These are phyloP conservation scores for Kodamaea sp. DNA, from an alignment of 1,139 yeast genomes.

Conservation along the genomic window DNA sequence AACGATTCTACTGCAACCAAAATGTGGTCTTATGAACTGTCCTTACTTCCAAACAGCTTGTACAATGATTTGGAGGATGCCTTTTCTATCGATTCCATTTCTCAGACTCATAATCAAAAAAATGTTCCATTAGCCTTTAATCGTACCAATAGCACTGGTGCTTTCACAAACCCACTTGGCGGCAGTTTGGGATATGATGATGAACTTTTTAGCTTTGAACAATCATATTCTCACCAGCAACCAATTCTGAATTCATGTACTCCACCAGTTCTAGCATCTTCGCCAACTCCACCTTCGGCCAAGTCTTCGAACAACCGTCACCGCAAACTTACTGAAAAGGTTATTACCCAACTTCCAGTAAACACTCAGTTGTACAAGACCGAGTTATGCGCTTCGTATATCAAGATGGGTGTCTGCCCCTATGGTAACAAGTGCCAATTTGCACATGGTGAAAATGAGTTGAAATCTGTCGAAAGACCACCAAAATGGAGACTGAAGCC, in stretches of 20 bases:
- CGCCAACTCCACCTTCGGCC: conserved; percentile 3
- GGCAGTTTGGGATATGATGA: conserved; percentile 11
- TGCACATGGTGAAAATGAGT: conserved; percentile 83
- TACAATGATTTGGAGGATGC: conserved; percentile 9
- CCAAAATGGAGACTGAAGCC: conserved; percentile 90
- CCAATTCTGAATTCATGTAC: too few species aligned
- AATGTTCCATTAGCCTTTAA: not conserved
- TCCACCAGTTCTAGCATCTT: conserved; percentile 1
- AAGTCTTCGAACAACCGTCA: conserved; percentile 6
- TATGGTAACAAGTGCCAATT: conserved; percentile 91
- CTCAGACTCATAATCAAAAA: not conserved
- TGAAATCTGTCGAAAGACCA: conserved; percentile 70
- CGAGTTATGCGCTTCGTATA: conserved; percentile 79
- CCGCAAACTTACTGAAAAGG: conserved; percentile 8
- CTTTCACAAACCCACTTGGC: not conserved
- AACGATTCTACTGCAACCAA: too few species aligned
- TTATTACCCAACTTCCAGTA: conserved; percentile 30
- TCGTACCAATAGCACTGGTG: conserved; percentile 1
- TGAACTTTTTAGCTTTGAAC: conserved; percentile 26
- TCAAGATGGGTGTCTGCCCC: conserved; percentile 73
- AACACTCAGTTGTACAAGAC: conserved; percentile 83
- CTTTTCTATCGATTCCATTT: not conserved
- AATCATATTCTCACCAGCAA: conserved; percentile 8
- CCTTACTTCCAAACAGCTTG: conserved; percentile 20
- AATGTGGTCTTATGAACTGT: conserved; percentile 15